Base-by-base conservation (phyloP, 2,329 filamentous ascomycete species). In the Mariannaea elegans region DNA sequence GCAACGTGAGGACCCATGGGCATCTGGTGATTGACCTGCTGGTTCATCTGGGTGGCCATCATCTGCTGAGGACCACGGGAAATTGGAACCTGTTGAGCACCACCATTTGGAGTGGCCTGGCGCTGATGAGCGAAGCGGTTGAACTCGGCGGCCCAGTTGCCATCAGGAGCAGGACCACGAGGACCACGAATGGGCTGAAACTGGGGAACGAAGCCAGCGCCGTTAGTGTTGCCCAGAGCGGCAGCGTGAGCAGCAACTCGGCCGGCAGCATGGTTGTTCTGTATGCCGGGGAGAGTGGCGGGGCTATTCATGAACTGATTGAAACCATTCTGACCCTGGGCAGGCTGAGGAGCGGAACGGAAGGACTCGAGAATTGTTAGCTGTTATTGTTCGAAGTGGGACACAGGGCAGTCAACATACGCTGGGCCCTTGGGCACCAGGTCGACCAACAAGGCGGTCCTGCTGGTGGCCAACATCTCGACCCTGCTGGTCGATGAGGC, bases 401-500 rank as follows among this genome's bases (percentile, higher is more conserved):
- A 7, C 4, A 41, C 13, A 41, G 47, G 16, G 27, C 74, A n/a
- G 23, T 16, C 10, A n/a, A 44, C 41, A 69, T 71, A 78, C 76
- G 59, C 66, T 65, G 46, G 70, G 70, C 18, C 68, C 59, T 36
- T 71, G 70, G 21, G 67, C 56, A 29, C 67, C 68, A n/a, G 65
- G 51, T 54, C 69, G 71, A 59, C 73, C 68, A 50, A 75, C 64
- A 16, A 78, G 65, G n/a, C 76, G 72, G 61, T 80, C 77, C 62
- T 80, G 77, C 14, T 78, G 78, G 50, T 76, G 75, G 64, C 76
- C 77, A 47, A 73, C 71, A 65, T 80, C 78, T 42, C 75, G 74
- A n/a, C 72, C 71, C 49, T 80, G 77, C 36, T 80, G 77, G 8
- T 80, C 77, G 18, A 78, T 66, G 39, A 81, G 72, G 12, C 73